Conservation (phyloP, 192 early-diverging fungal species). For the Rhizophlyctis rosea region DNA sequence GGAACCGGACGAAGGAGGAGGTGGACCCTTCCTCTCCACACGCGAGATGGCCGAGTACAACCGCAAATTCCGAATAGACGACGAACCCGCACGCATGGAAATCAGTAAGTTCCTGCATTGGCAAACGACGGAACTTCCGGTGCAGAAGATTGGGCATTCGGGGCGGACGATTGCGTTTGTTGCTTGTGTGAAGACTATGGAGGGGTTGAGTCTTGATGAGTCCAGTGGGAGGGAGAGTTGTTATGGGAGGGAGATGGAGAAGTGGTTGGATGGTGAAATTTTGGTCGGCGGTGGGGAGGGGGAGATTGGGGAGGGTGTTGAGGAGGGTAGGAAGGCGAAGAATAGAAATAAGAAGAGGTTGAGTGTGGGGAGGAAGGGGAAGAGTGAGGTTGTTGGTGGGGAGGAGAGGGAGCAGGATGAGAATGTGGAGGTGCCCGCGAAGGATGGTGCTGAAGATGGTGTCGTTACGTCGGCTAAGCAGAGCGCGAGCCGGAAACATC, state of each 20-base stretch:
- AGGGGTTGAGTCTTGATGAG: conserved; percentile 27
- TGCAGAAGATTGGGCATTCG: conserved; percentile 18
- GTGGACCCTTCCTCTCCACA: conserved; percentile 13
- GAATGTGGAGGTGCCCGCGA: neutral
- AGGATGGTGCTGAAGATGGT: no score
- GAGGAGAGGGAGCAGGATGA: neutral
- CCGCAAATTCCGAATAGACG: neutral
- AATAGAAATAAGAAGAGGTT: neutral
- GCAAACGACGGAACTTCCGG: conserved; percentile 30
- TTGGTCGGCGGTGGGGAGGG: neutral
- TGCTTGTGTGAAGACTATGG: conserved; percentile 30
- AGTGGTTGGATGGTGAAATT: conserved; percentile 4
- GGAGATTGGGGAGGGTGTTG: neutral
- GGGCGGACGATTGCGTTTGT: conserved; percentile 23
- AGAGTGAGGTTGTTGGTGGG: neutral
- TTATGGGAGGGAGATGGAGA: conserved; percentile 4
- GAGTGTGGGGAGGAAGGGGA: neutral
- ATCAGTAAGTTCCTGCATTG: conserved; percentile 9
- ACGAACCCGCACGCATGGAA: conserved; percentile 7
- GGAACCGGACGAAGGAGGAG: neutral
- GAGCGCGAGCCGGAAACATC: no score
- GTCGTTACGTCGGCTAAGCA: no score
- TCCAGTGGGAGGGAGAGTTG: conserved; percentile 19
- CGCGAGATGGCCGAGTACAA: conserved; percentile 22
- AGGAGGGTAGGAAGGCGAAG: neutral